These are phyloP conservation scores for Yarrowia yakushimensis DNA, from an alignment of 805 yeast species.

Conservation along the genomic window DNA sequence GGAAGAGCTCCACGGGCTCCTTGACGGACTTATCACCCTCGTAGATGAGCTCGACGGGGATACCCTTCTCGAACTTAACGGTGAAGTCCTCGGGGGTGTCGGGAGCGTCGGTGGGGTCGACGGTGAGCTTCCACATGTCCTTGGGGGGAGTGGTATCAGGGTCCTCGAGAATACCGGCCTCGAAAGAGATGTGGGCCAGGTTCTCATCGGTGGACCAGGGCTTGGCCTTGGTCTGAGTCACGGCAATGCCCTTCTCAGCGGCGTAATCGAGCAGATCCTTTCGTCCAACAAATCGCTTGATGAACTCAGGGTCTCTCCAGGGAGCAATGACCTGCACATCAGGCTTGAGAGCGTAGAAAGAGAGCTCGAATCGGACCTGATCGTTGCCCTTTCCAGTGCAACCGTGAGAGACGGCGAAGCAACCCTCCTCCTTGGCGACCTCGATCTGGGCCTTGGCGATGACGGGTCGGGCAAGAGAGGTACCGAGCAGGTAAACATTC, in stretches of 20 bases:
- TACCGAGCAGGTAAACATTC: conserved; percentile 93
- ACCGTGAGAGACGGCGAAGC: conserved; percentile 98
- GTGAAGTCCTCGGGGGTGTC: conserved; percentile 84
- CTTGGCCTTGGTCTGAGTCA: conserved; percentile 95
- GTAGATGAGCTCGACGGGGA: conserved; percentile 76
- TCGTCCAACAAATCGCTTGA: conserved; percentile 96
- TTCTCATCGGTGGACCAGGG: conserved; percentile 99
- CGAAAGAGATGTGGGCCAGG: conserved; percentile 97
- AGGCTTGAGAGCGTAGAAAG: conserved; percentile 97
- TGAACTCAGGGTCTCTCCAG: conserved; percentile 96
- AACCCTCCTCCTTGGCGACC: conserved; percentile 95
- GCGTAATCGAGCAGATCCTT: conserved; percentile 93
- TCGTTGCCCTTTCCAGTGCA: conserved; percentile 99
- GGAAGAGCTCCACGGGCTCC: conserved; percentile 87
- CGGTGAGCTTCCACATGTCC: conserved; percentile 99
- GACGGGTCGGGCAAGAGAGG: conserved; percentile 97
- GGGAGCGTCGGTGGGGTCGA: conserved; percentile 95
- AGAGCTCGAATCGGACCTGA: conserved; percentile 95
- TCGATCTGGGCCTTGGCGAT: conserved; percentile 97
- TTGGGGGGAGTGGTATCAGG: conserved; percentile 99
- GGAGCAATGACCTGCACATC: conserved; percentile 97
- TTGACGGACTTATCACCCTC: conserved; percentile 59
- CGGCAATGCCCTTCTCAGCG: conserved; percentile 86
- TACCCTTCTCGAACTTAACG: conserved; percentile 78
- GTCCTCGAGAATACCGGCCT: conserved; percentile 98